phyloP scores from a whole-genome alignment of 768 basidiomycete genomes.

The Daedalea quercina region DNA sequence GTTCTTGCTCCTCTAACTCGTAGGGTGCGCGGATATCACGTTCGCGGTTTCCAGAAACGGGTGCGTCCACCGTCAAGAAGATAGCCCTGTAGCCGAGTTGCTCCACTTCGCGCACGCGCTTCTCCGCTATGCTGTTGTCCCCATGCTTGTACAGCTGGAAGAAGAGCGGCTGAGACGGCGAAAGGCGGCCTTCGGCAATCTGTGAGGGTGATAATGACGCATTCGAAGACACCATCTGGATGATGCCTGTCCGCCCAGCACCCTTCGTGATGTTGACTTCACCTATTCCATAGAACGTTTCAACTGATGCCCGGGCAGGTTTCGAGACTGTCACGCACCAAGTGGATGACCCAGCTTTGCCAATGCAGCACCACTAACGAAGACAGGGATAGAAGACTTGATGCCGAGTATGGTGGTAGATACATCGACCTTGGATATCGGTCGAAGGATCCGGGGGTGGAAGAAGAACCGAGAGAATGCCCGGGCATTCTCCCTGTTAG shows the following conservation, averaged over 20 bases:
- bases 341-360: slow-evolving; percentile 84
- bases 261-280: slow-evolving; percentile 79
- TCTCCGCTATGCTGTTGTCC: slow-evolving; percentile 57
- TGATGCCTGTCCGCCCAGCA: slow-evolving; percentile 56
- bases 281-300: slow-evolving; percentile 32
- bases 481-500: slow-evolving; percentile 59
- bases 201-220: slow-evolving; percentile 60
- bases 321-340: slow-evolving; percentile 26
- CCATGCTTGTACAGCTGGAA: slow-evolving; percentile 86
- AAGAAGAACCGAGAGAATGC: slow-evolving; percentile 89
- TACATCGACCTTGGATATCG: slow-evolving; percentile 56
- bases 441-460: slow-evolving; percentile 71
- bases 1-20: slow-evolving; percentile 39
- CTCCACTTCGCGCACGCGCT: slow-evolving; percentile 66
- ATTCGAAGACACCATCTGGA: slow-evolving; percentile 84
- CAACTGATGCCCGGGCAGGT: background rate
- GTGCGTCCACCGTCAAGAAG: slow-evolving; percentile 87
- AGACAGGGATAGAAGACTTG: slow-evolving; percentile 69
- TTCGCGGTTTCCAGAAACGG: slow-evolving; percentile 79
- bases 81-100: slow-evolving; percentile 78
- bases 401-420: slow-evolving; percentile 72
- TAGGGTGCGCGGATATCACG: slow-evolving; percentile 60
- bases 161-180: slow-evolving; percentile 56
- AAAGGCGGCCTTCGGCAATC: slow-evolving; percentile 50
- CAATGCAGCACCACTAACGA: slow-evolving; percentile 77